These are phyloP conservation scores for Tetracladium setigerum DNA, from an alignment of 495 filamentous ascomycete genomes.

Conservation along the genomic window DNA sequence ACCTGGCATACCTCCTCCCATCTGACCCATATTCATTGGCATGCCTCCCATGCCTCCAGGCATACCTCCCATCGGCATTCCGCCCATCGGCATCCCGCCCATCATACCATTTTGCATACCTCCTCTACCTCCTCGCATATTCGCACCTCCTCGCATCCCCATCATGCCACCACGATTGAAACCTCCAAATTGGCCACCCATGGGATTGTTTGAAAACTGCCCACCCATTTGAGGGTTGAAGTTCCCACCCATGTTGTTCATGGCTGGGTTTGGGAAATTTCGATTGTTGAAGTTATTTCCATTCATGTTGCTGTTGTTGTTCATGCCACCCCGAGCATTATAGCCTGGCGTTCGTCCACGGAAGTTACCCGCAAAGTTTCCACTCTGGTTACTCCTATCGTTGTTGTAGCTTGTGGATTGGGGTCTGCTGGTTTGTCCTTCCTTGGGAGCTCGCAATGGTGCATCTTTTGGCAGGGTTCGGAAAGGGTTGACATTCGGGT, in stretches of 20 bases:
- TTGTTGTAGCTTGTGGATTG: conserved; percentile 23
- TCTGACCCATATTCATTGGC: conserved; percentile 49
- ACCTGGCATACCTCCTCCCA: conserved; percentile 42
- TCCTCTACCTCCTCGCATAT: conserved; percentile 68
- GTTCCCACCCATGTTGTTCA: conserved; percentile 43
- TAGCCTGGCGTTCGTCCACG: conserved; percentile 25
- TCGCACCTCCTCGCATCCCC: conserved; percentile 62
- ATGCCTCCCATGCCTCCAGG: conserved; percentile 43
- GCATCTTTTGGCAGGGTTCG: conserved; percentile 87
- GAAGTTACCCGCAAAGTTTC: conserved; percentile 32
- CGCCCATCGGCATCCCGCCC: conserved; percentile 58
- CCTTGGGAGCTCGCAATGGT: conserved; percentile 64
- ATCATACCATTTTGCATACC: conserved; percentile 58
- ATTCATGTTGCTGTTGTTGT: conserved; percentile 22
- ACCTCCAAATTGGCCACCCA: conserved; percentile 39
- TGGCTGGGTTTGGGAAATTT: conserved; percentile 20
- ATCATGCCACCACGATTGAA: conserved; percentile 60
- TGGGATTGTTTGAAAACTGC: conserved; percentile 47
- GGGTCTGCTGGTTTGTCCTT: conserved; percentile 41
- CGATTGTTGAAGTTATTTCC: conserved; percentile 25
- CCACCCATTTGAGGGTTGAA: conserved; percentile 57
- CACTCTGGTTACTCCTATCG: conserved; percentile 33
- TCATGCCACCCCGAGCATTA: conserved; percentile 26
- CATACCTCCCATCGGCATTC: conserved; percentile 36
- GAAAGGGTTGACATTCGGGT: conserved; percentile 77